These are phyloP conservation scores for Amoeboaphelidium protococcarum DNA, from an alignment of 371 early-diverging fungal genomes.

Conservation along the genomic window DNA sequence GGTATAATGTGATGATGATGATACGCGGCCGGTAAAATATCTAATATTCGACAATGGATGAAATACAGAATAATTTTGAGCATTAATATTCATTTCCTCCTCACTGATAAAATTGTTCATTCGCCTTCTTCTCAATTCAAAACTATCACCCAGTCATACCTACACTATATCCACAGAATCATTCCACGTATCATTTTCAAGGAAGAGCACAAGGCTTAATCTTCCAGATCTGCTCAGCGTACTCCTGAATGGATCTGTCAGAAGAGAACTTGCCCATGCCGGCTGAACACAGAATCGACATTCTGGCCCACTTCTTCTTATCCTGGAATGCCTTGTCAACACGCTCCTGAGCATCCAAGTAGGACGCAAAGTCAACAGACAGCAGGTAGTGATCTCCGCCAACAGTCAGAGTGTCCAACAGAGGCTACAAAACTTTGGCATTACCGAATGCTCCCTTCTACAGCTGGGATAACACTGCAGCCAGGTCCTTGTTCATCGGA, in stretches of 20 bases:
- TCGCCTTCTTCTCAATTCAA: too few relatives aligned
- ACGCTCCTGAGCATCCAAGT: constrained; percentile 36
- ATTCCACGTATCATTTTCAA: too few relatives aligned
- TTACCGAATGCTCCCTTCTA: constrained; percentile 49
- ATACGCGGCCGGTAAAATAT: too few relatives aligned
- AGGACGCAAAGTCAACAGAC: constrained; percentile 55
- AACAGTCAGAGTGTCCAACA: constrained; percentile 41
- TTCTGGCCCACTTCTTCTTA: constrained; percentile 41
- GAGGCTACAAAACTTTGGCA: constrained; percentile 32
- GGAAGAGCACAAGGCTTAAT: too few relatives aligned
- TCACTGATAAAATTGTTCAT: too few relatives aligned
- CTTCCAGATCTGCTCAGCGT: constrained; percentile 3
- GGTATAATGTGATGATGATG: too few relatives aligned
- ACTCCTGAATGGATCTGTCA: constrained; percentile 4
- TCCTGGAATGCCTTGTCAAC: constrained; percentile 52
- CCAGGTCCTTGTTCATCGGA: constrained; percentile 37
- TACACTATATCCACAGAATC: too few relatives aligned
- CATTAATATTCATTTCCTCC: too few relatives aligned
- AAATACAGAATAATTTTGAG: too few relatives aligned
- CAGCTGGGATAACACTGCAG: constrained; percentile 40
- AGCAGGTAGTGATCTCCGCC: constrained; percentile 67
- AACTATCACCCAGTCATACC: too few relatives aligned
- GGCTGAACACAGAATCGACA: constrained; percentile 57
- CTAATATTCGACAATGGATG: too few relatives aligned
- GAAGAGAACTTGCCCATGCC: constrained; percentile 63